Percentiles rank a stretch among this genome's conserved stretches.
These are phyloP conservation scores for Picochlorum sp. DNA, from an alignment of 139 green algal genomes.

Conservation along the genomic window DNA sequence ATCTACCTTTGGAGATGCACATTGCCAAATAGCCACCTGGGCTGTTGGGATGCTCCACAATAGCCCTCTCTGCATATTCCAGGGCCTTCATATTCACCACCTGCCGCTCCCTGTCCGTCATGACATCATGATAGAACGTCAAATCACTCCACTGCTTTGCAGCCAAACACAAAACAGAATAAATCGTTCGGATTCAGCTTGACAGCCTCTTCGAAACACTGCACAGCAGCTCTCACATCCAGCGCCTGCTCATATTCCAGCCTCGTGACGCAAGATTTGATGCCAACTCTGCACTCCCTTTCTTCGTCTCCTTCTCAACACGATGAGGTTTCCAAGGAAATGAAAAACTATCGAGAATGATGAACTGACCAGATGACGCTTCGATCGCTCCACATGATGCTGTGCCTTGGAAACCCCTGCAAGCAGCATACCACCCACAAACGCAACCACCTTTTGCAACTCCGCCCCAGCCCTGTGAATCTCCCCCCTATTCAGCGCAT, in stretches of 20 bases:
- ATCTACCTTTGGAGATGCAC: conserved; percentile 53
- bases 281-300: conserved; percentile 13
- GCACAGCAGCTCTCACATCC: conserved; percentile 29
- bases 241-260: conserved; percentile 19
- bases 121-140: conserved; percentile 44
- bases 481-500: background rate
- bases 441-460: conserved; percentile 8
- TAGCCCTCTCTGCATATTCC: conserved; percentile 41
- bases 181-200: conserved; percentile 29
- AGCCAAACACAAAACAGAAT: conserved; percentile 31
- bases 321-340: conserved; percentile 15
- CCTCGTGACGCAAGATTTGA: conserved; percentile 3
- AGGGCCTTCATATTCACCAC: conserved; percentile 44
- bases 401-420: conserved; percentile 15
- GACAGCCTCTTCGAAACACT: conserved; percentile 36
- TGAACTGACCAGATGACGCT: background rate
- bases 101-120: conserved; percentile 15
- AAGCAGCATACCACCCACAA: conserved; percentile 17
- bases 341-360: conserved; percentile 22
- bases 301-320: background rate
- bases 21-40: conserved; percentile 6
- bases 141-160: conserved; percentile 54
- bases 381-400: conserved; percentile 7
- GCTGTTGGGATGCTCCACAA: conserved; percentile 12
- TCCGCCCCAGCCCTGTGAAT: conserved; percentile 6